Percentiles rank a stretch among this genome's conserved stretches.
phyloP scores from a whole-genome alignment of 306 rosid genomes.

The Aeschynomene evenia region DNA sequence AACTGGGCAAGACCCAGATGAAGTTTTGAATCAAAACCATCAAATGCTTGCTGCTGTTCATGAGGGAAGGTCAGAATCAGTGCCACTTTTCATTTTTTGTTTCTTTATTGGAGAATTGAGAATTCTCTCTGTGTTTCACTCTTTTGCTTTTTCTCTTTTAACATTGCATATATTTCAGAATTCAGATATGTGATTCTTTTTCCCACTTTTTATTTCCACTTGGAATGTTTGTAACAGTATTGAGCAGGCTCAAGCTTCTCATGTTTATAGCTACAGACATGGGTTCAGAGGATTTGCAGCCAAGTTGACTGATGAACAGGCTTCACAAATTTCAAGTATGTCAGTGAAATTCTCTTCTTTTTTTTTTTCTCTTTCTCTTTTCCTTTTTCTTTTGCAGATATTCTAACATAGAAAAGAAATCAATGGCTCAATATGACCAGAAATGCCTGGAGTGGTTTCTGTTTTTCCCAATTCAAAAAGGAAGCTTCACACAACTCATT shows the following conservation, averaged over 20 bases:
- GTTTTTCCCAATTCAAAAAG: conserved; percentile 74
- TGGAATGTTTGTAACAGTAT: conserved; percentile 42
- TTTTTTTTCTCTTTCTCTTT: neutral
- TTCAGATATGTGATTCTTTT: conserved; percentile 7
- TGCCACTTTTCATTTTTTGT: too few species aligned
- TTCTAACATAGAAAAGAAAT: neutral
- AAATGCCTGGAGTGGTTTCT: conserved; percentile 68
- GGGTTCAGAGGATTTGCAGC: conserved; percentile 86
- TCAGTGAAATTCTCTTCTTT: neutral
- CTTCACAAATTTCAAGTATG: conserved; percentile 61
- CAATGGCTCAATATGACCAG: conserved; percentile 44
- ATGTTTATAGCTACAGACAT: conserved; percentile 68
- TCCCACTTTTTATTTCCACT: neutral
- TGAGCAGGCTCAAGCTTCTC: conserved; percentile 63
- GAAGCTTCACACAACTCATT: conserved; percentile 73
- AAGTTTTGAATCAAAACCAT: conserved; percentile 54
- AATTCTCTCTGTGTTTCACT: neutral
- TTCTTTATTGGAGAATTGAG: neutral
- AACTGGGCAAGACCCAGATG: conserved; percentile 52
- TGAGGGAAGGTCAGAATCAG: conserved; percentile 48
- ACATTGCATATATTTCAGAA: neutral
- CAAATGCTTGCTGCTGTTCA: conserved; percentile 71
- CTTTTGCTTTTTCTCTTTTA: neutral
- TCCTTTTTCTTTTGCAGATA: neutral
- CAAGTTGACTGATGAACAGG: conserved; percentile 61